A percentile compares a stretch with the other conserved stretches of the same genome.
phyloP scores from a whole-genome alignment of 2,329 filamentous ascomycete species.

The Fusarium incarnatum region DNA sequence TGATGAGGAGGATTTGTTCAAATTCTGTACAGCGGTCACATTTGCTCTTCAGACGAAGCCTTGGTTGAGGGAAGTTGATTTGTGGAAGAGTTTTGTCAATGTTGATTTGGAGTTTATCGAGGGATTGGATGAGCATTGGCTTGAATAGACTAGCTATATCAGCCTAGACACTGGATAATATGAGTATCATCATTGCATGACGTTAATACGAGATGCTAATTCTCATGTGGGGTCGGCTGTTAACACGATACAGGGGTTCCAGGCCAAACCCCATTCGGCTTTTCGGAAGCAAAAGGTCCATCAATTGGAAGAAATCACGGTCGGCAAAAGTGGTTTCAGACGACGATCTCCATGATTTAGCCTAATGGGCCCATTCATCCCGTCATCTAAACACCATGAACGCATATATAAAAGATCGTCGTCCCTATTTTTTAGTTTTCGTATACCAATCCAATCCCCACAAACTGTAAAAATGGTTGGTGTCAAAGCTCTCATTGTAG shows the following conservation, averaged over 20 bases:
- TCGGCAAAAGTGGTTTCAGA: constrained; percentile 22
- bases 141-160: constrained; percentile 25
- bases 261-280: constrained; percentile 6
- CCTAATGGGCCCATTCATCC: constrained; percentile 14
- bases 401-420: not conserved
- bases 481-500: constrained; percentile 13
- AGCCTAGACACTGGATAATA: not conserved
- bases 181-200: not conserved
- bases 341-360: constrained; percentile 20
- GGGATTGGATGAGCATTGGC: constrained; percentile 36
- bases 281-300: constrained; percentile 16
- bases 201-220: not conserved
- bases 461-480: not conserved
- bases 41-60: constrained; percentile 48
- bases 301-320: constrained; percentile 1
- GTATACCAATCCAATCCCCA: accelerated
- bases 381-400: not conserved
- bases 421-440: not conserved
- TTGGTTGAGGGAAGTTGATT: constrained; percentile 46
- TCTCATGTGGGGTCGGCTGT: not conserved
- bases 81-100: constrained; percentile 49
- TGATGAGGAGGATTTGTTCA: constrained; percentile 40
- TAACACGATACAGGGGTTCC: not conserved
- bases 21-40: constrained; percentile 38
- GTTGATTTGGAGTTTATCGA: constrained; percentile 41